Percentiles rank a stretch among this genome's conserved stretches.
Conservation (phyloP, 306 rosid species). For the Medicago lupulina region DNA sequence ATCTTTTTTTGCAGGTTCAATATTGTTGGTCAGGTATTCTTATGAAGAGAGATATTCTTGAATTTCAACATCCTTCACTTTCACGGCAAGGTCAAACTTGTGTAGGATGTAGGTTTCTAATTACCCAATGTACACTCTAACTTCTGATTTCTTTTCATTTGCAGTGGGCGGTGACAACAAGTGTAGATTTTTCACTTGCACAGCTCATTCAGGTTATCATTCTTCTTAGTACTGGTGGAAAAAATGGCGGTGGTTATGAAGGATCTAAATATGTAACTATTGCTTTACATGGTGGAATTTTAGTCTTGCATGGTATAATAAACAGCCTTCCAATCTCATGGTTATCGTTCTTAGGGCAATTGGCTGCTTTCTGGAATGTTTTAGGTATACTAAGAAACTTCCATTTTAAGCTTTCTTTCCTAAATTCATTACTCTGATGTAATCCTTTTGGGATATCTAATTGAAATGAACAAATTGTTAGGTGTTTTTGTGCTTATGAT, state of each 20-base stretch:
- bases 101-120: constrained; percentile 34
- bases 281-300: constrained; percentile 73
- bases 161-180: constrained; percentile 99
- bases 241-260: constrained; percentile 77
- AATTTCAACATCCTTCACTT: constrained; percentile 50
- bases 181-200: constrained; percentile 91
- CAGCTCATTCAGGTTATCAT: constrained; percentile 83
- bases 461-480: constrained; percentile 39
- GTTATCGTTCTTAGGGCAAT: constrained; percentile 87
- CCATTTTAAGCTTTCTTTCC: constrained; percentile 1
- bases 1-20: constrained; percentile 79
- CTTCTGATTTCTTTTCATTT: constrained; percentile 47
- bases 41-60: constrained; percentile 37
- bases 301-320: constrained; percentile 74
- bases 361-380: constrained; percentile 90
- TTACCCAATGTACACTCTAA: constrained; percentile 36
- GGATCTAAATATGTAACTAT: constrained; percentile 82
- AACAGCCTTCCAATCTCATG: constrained; percentile 82
- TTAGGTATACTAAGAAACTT: constrained; percentile 57
- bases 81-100: constrained; percentile 41
- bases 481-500: constrained; percentile 93
- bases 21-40: constrained; percentile 95
- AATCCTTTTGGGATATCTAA: constrained; percentile 39
- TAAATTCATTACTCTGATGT: constrained; percentile 10
- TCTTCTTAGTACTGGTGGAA: constrained; percentile 92